Evolutionary conservation across 2,329 filamentous ascomycete genomes (phyloP), one percentile per base, ranked within the genome.

Genomic region (Polychaeton citri): DNA sequence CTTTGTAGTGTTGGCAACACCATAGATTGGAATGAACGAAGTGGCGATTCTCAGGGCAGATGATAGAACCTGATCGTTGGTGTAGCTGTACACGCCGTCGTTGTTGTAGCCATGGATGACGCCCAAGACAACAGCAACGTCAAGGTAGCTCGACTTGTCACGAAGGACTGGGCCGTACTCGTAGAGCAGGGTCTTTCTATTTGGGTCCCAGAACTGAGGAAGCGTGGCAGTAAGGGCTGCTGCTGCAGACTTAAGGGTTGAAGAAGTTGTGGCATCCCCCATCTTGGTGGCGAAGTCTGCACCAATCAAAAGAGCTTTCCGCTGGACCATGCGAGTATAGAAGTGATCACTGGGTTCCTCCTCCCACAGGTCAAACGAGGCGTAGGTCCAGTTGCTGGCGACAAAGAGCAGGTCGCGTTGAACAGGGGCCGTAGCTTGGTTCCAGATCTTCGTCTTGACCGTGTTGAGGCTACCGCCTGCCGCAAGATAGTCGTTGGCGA

Each of bases 291-390:
- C 54, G 34, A 58, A 54, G 6, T 33, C 37, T 15, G 44, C 40
- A 19, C 53, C 53, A 34, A 47, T 35, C 7, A 54, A 35, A 7
- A 56, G 43, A 5, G 53, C 52, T 12, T 46, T 42, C 15, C 49
- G 50, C 38, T 54, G 52, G 2, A 54, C 51, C 36, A 52, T 46
- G 21, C 46, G 46, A 9, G 49, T 52, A 36, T 53, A 56, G 36
- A 56, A 56, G 34, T 53, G 49, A n/a, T 45, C 40, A n/a, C 40
- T 41, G 19, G 45, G 40, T 17, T 49, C 49, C 36, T 56, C 53
- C 36, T 56, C 53, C 53, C 53, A 56, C 0, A 56, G 38, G 34
- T 55, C 53, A 33, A 49, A 56, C 13, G 46, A 47, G 2, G 47
- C 31, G 21, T 36, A 43, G 4, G 41, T 42, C 52, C 52, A 56